phyloP scores from a whole-genome alignment of 768 basidiomycete genomes.

The Podaxis pistillaris region DNA sequence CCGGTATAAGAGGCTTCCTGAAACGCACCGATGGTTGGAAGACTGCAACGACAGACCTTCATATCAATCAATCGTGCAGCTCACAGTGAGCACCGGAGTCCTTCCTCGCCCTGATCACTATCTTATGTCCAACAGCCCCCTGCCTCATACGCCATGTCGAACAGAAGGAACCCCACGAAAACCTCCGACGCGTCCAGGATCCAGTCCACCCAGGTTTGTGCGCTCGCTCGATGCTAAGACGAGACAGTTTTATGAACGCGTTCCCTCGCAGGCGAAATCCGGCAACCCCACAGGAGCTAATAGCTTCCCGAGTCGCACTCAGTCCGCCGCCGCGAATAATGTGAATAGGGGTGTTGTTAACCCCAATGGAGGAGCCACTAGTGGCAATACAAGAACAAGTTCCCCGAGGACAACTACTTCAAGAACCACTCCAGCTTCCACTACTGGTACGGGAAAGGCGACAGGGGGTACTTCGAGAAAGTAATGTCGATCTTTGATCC shows the following conservation, averaged over 20 bases:
- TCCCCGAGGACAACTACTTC: neutral
- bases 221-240: neutral
- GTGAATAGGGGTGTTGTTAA: constrained; percentile 3
- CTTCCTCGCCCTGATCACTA: neutral
- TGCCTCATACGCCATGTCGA: neutral
- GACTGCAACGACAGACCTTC: neutral
- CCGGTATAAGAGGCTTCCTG: neutral
- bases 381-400: neutral
- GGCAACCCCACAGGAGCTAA: constrained; percentile 3
- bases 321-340: constrained; percentile 2
- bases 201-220: constrained; percentile 11
- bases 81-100: neutral
- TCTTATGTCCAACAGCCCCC: neutral
- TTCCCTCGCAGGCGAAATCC: neutral
- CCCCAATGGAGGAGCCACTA: neutral
- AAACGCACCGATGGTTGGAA: neutral
- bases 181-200: constrained; percentile 6
- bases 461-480: neutral
- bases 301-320: neutral
- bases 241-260: neutral
- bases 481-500: neutral
- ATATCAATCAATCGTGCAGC: neutral
- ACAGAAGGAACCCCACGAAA: constrained; percentile 1
- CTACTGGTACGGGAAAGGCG: neutral
- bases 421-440: neutral